Percentiles rank a stretch among this genome's conserved stretches.
These are phyloP conservation scores for Trebouxiophyceae sp. DNA, from an alignment of 163 green algal genomes.

Conservation along the genomic window DNA sequence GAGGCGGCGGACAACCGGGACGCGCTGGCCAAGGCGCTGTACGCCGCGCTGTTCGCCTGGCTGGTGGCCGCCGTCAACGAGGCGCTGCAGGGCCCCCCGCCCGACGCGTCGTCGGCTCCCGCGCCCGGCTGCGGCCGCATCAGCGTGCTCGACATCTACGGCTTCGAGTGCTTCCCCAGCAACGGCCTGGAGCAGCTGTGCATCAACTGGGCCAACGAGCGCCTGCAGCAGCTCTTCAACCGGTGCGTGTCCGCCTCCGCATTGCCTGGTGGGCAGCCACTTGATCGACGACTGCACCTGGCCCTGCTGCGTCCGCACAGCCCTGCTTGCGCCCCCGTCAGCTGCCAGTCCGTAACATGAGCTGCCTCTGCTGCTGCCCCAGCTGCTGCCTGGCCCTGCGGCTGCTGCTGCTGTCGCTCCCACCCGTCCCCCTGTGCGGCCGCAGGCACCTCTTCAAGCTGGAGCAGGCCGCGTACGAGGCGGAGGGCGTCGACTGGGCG, in stretches of 20 bases:
- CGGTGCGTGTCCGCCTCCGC: constrained; percentile 25
- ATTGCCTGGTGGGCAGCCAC: too few relatives aligned
- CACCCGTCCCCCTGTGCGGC: constrained; percentile 9
- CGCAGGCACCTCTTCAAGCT: constrained; percentile 90
- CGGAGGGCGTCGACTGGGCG: constrained; percentile 94
- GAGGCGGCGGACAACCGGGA: constrained; percentile 77
- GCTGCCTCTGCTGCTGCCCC: too few relatives aligned
- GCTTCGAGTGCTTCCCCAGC: constrained; percentile 56
- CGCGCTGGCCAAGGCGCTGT: constrained; percentile 79
- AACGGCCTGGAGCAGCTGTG: constrained; percentile 96
- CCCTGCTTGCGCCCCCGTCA: too few relatives aligned
- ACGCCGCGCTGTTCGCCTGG: constrained; percentile 79
- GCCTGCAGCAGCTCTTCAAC: constrained; percentile 97
- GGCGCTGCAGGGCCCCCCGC: constrained; percentile 24
- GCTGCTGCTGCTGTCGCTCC: constrained; percentile 95
- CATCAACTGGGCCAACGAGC: constrained; percentile 99
- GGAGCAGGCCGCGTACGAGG: constrained; percentile 82
- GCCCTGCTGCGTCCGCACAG: too few relatives aligned
- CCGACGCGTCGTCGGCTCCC: neutral
- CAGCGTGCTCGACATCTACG: constrained; percentile 95
- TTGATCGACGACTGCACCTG: too few relatives aligned
- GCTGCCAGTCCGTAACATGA: too few relatives aligned
- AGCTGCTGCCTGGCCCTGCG: too few relatives aligned
- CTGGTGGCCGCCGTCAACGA: constrained; percentile 63
- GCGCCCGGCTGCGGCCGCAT: constrained; percentile 28